Evolutionary conservation across 345 rosid species (phyloP), one percentile per base, ranked within the genome.

Genomic region (Isatis tinctoria): DNA sequence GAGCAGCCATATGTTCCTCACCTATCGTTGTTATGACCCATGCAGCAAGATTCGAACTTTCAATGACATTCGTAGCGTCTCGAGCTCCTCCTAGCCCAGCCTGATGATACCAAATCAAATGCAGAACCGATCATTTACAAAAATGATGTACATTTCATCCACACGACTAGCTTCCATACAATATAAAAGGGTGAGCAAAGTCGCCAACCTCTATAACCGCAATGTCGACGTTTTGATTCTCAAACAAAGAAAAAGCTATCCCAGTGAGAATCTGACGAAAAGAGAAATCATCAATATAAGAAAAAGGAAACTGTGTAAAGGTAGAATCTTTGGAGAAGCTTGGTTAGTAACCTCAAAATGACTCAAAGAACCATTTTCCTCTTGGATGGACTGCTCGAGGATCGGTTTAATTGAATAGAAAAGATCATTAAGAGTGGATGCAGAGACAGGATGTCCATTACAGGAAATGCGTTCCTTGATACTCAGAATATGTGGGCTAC

Each of bases 61-160:
- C n/a, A n/a, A n/a, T n/a, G n/a, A n/a, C n/a, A n/a, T n/a, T n/a
- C n/a, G n/a, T n/a, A n/a, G n/a, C n/a, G 65, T 95, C 99, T 16
- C 97, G 86, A 32, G 90, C 92, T 70, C 98, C 98, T 12, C 98
- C 97, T 56, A 94, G 81, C 22, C 97, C 96, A 70, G 93, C 93
- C 97, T 92, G 80, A 51, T 35, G 30, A 58, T 44, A 52, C 27
- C 20, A 66, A 77, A 24, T 2, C 66, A 40, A 20, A 30, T 57
- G 12, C 14, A 37, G 2, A 32, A 43, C 49, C 7, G 16, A 9
- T 30, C 12, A 62, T n/a, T 17, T n/a, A n/a, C n/a, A n/a, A n/a
- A n/a, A n/a, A n/a, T n/a, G n/a, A n/a, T n/a, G n/a, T n/a, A n/a
- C n/a, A n/a, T n/a, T n/a, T n/a, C n/a, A n/a, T n/a, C n/a, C n/a